Evolutionary conservation across 441 rosid genomes (phyloP), one percentile per base, ranked within the genome.

Genomic region (Iberis amara): DNA sequence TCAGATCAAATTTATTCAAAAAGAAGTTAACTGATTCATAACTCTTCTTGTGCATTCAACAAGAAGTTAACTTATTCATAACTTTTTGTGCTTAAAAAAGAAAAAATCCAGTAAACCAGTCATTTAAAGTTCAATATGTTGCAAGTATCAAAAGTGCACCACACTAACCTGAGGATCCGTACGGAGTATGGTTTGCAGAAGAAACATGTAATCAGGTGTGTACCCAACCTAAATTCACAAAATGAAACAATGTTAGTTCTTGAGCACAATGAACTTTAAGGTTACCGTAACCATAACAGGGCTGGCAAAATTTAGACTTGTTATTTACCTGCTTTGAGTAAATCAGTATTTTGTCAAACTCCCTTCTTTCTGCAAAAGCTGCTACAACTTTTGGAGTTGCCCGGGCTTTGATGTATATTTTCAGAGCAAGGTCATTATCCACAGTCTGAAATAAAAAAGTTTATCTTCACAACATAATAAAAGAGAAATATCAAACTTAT

Each of bases 321-420:
- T 52, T 48, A 45, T 33, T 55, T 53, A 91, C 98, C 91, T 91
- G 91, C 83, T 91, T 82, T 1, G 98, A 88, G 73, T 91, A 91
- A 59, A 83, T 80, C 66, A 88, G 59, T 59, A 91, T 91, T 53
- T 88, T 88, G 75, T 91, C 95, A 52, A 91, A 91, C 82, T 91
- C 98, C 71, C 95, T 82, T 61, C 94, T 69, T 66, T 91, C 98
- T 35, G 95, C 98, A 73, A 91, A 88, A 61, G 96, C 98, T 18
- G 96, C 95, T 52, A 91, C 95, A 72, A 91, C 98, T 79, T 91
- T 91, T 11, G 98, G 96, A 40, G 96, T 82, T 15, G 91, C 95
- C 66, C 89, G 76, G 11, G 98, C 98, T 76, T 88, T 91, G 55
- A 88, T 83, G 62, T 83, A 91, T 67, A 91, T 86, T 69, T 88